phyloP scores from a whole-genome alignment of 139 green algal genomes.

The Picochlorum costavermella region DNA sequence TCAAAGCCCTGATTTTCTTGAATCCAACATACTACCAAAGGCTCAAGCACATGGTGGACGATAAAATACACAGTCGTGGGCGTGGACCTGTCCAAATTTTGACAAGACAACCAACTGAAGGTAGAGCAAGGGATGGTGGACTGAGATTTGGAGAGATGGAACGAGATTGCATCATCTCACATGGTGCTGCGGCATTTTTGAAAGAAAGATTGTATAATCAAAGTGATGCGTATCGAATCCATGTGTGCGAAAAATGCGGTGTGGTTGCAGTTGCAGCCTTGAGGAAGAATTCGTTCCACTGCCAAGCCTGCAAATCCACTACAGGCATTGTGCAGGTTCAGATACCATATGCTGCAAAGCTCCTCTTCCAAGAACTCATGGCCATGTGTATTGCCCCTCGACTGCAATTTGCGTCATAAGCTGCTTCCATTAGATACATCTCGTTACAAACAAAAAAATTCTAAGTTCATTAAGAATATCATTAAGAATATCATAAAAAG shows the following conservation, averaged over 20 bases:
- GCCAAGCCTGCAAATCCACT: conserved; percentile 42
- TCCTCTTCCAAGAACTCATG: conserved; percentile 94
- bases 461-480: background rate
- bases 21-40: conserved; percentile 99
- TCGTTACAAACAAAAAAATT: background rate
- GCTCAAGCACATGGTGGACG: conserved; percentile 98
- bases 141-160: conserved; percentile 98
- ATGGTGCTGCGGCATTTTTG: conserved; percentile 72
- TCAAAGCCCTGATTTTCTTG: conserved; percentile 80
- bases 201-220: conserved; percentile 88
- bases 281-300: conserved; percentile 76
- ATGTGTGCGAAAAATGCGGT: conserved; percentile 76
- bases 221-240: conserved; percentile 77
- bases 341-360: conserved; percentile 90
- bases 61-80: conserved; percentile 90
- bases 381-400: conserved; percentile 46
- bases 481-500: background rate
- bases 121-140: conserved; percentile 86
- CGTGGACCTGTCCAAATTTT: conserved; percentile 82
- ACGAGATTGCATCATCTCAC: conserved; percentile 93
- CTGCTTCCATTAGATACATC: background rate
- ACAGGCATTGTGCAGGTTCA: conserved; percentile 65
- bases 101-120: conserved; percentile 94
- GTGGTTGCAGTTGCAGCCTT: conserved; percentile 79
- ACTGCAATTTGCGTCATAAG: conserved; percentile 7